These are phyloP conservation scores for Fragilaria radians DNA, from an alignment of 108 stramenopile species.

Conservation along the genomic window DNA sequence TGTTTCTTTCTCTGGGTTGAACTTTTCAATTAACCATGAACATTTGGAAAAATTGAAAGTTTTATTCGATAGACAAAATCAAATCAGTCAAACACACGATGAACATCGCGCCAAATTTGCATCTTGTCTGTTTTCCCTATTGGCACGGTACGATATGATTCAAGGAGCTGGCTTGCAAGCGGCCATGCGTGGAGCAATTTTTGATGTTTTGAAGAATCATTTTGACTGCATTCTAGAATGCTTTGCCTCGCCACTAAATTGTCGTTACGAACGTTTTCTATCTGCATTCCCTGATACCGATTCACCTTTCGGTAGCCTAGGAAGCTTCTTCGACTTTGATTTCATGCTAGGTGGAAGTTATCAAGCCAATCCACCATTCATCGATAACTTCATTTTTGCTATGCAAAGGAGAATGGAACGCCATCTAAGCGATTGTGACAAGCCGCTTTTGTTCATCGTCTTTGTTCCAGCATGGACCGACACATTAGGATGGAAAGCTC, in stretches of 20 bases:
- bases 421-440: constrained; percentile 7
- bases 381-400: constrained; percentile 54
- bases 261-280: constrained; percentile 52
- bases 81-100: neutral
- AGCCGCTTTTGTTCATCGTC: constrained; percentile 81
- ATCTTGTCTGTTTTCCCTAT: constrained; percentile 45
- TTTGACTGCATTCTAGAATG: constrained; percentile 78
- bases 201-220: constrained; percentile 54
- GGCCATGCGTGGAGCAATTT: constrained; percentile 55
- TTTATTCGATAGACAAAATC: constrained; percentile 29
- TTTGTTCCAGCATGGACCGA: constrained; percentile 89
- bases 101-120: constrained; percentile 24
- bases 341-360: constrained; percentile 47
- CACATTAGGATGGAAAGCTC: constrained; percentile 59
- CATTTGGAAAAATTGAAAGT: constrained; percentile 56
- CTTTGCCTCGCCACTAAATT: constrained; percentile 89
- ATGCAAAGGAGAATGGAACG: constrained; percentile 60
- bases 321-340: constrained; percentile 70
- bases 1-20: constrained; percentile 50
- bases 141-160: constrained; percentile 67
- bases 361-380: constrained; percentile 90
- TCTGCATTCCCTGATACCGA: constrained; percentile 80
- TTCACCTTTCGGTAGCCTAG: constrained; percentile 60
- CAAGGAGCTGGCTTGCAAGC: constrained; percentile 88
- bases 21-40: constrained; percentile 44